These are phyloP conservation scores for Helianthus annuus DNA, from an alignment of 129 eudicot species.

Conservation along the genomic window DNA sequence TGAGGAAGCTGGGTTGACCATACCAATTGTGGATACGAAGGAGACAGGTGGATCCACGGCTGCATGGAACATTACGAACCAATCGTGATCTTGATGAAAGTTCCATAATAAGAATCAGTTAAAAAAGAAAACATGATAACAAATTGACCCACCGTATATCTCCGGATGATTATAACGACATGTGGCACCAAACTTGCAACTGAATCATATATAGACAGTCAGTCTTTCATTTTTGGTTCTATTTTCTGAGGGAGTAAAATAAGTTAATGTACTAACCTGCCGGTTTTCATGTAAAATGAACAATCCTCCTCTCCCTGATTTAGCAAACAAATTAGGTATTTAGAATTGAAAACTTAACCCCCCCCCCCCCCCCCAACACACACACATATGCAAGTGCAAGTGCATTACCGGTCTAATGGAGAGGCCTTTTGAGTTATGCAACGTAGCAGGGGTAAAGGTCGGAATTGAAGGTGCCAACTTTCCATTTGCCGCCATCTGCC, in stretches of 20 bases:
- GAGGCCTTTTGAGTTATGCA: constrained; percentile 87
- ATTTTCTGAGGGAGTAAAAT: background rate
- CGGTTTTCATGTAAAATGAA: constrained; percentile 87
- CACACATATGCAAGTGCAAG: background rate
- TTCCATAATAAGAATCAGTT: no score
- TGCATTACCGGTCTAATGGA: constrained; percentile 80
- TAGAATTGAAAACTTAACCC: no score
- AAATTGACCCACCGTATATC: constrained; percentile 48
- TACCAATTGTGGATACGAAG: constrained; percentile 52
- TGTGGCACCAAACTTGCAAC: constrained; percentile 85
- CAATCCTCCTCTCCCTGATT: constrained; percentile 90
- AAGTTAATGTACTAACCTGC: constrained; percentile 46
- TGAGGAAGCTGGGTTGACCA: constrained; percentile 59
- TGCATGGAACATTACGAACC: constrained; percentile 29
- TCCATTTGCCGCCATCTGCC: no score
- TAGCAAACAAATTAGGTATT: constrained; percentile 6
- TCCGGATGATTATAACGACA: constrained; percentile 97
- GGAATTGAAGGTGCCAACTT: constrained; percentile 30
- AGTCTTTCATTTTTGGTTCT: constrained; percentile 16
- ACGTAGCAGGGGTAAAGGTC: constrained; percentile 49
- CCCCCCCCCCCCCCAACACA: no score
- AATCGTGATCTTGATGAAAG: background rate
- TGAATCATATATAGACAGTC: constrained; percentile 27
- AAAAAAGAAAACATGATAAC: no score
- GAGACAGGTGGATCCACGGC: constrained; percentile 52